A percentile compares a stretch with the other conserved stretches of the same genome.
Evolutionary conservation across 2,329 filamentous ascomycete genomes (phyloP).

Genomic region (Pseudogymnoascus sp.): DNA sequence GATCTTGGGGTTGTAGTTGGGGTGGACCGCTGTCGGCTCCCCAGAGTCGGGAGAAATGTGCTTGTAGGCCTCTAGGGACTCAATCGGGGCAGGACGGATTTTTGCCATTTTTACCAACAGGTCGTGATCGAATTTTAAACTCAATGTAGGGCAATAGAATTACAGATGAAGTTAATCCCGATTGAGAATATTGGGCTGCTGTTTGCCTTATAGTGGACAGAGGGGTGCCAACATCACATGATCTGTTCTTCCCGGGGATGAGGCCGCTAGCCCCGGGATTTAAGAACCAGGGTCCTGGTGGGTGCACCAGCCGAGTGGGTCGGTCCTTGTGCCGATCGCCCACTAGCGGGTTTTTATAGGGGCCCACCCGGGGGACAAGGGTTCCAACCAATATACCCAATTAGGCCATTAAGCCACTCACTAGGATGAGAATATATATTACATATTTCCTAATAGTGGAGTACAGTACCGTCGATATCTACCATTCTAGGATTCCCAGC

Average conservation of each 20-base stretch:
- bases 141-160: not conserved
- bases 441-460: not conserved
- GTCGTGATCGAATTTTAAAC: not conserved
- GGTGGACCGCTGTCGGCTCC: conserved; percentile 17
- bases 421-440: too few relatives aligned
- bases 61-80: conserved; percentile 19
- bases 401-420: too few relatives aligned
- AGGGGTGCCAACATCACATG: not conserved
- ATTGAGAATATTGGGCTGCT: not conserved
- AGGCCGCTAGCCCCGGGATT: not conserved
- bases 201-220: not conserved
- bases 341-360: not conserved
- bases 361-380: not conserved
- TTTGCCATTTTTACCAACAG: conserved; percentile 13
- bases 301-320: not conserved
- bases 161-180: not conserved
- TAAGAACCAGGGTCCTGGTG: not conserved
- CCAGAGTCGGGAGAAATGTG: conserved; percentile 21
- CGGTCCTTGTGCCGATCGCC: not conserved
- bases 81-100: conserved; percentile 16
- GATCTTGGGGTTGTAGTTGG: conserved; percentile 20
- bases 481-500: not conserved
- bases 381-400: not conserved
- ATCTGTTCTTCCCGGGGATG: not conserved
- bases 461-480: not conserved